Base-by-base conservation (phyloP, 2,329 filamentous ascomycete species). In the Pezicula radicicola region DNA sequence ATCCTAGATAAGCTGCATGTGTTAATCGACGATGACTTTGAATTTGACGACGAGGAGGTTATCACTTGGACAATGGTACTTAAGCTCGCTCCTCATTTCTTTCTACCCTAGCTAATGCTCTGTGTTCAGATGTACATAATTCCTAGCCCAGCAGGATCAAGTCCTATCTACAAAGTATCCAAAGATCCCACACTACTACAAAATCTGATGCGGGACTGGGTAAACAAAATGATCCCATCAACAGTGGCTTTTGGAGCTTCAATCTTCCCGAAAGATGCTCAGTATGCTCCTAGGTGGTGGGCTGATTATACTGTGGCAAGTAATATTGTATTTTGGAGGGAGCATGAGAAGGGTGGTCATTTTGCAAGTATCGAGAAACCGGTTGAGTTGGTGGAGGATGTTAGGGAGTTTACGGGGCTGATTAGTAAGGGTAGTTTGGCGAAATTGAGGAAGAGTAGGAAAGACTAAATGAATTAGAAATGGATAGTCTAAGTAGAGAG, bases 31-130 rank as follows among this genome's bases (percentile, higher is more conserved):
- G 42, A 91, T 58, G 63, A 62, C 2, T 91, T 90, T 60, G 70
- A 77, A 0, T 92, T 87, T 87, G 84, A 81, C 0, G 84, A 89
- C 55, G 87, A 91, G 55, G 87, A 91, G 68, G 75, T 91, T 10
- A 70, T 89, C 39, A 89, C 84, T 0, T 92, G 88, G 89, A 51
- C 59, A 4, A 58, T 62, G 59, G 58, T 60, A 40, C 21, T 21
- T 21, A 37, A 40, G 5, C 18, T 40, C 18, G 3, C 36, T 37
- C 19, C 35, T 6, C 10, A 5, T 37, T 21, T 12, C 16, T 18
- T 7, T 7, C 12, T 15, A 10, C 36, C 35, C 16, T 15, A 18
- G 16, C 18, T 18, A 42, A 27, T 21, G 48, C 18, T 51, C 3
- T 25, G 21, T 21, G 5, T 21, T 3, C n/a, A 13, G 25, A 43